Base-by-base conservation (phyloP, 495 filamentous ascomycete species). In the Choiromyces venosus region DNA sequence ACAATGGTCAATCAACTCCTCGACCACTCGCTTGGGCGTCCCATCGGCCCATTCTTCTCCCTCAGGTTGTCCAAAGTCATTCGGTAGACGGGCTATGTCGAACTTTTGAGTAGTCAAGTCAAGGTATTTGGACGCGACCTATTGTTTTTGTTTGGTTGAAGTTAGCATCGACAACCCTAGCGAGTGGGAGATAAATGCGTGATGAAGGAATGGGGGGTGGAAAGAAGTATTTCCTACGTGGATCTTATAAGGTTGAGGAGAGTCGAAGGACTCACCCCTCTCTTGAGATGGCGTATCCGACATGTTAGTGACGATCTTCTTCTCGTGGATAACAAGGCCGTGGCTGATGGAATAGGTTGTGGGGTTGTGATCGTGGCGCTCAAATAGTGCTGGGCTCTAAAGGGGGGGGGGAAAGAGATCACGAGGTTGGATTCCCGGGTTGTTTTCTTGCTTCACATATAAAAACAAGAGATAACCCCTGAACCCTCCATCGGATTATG, bases 41-140 rank as follows among this genome's bases (percentile, higher is more conserved):
- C 83, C 83, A 25, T 78, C 69, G 36, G 77, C 73, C 79, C 76
- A 82, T 65, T 72, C 68, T 40, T 74, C 52, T 4, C 75, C 42
- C 44, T 81, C 76, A 6, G 76, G 68, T 16, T 79, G 71, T 52
- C 70, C 70, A 4, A 82, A 56, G 52, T 83, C 82, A 12, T 76
- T 71, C 25, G 83, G 81, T 25, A 84, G 67, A 3, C 83, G 70
- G 9, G 83, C 81, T n/a, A 83, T 67, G 66, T 82, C 76, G 33
- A 85, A 73, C 72, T 85, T 85, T 69, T 80, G 72, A 64, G 73
- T 81, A n/a, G 82, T 83, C 37, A 85, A 66, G 6, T 84, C 81
- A 5, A 84, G 76, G 56, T 84, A 85, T 33, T 76, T 71, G 29
- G 80, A 77, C 5, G 80, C 81, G 14, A 84, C 82, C 82, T 71